Conservation (phyloP, 495 filamentous ascomycete genomes). For the Acidiella bohemica region DNA sequence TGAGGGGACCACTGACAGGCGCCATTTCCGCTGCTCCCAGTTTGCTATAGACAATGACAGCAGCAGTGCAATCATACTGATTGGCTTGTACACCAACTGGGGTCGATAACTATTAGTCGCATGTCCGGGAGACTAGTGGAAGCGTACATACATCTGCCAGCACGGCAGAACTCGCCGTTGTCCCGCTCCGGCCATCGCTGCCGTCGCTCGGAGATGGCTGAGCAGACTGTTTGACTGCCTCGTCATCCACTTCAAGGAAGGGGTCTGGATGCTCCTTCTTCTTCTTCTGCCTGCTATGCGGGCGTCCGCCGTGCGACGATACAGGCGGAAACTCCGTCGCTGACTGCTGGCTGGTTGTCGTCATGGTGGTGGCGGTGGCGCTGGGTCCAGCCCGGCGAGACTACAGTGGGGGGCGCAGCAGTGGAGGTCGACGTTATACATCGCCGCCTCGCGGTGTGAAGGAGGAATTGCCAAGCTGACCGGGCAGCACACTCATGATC, state of each 20-base stretch:
- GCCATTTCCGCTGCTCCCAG: constrained; percentile 22
- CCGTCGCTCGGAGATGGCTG: background rate
- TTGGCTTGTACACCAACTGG: constrained; percentile 24
- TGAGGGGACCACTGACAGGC: constrained; percentile 8
- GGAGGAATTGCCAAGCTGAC: no score
- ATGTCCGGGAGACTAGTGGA: no score
- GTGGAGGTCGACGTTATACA: no score
- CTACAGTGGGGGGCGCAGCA: no score
- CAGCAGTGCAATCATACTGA: constrained; percentile 28
- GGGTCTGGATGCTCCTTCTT: constrained; percentile 5
- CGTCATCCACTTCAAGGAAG: constrained; percentile 15
- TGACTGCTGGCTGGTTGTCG: background rate
- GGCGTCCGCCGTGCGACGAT: constrained; percentile 7
- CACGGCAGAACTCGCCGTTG: no score
- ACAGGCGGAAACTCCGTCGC: background rate
- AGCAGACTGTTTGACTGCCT: background rate
- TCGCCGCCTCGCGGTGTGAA: no score
- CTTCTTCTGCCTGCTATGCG: constrained; percentile 11
- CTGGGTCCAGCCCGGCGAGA: background rate
- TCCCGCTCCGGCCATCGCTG: constrained; percentile 1
- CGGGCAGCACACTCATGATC: no score
- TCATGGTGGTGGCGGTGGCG: background rate
- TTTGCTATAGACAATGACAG: constrained; percentile 28
- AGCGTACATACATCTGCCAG: constrained; percentile 12
- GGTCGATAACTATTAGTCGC: no score